phyloP scores from a whole-genome alignment of 768 basidiomycete genomes.

The Mycena sanguinolenta region DNA sequence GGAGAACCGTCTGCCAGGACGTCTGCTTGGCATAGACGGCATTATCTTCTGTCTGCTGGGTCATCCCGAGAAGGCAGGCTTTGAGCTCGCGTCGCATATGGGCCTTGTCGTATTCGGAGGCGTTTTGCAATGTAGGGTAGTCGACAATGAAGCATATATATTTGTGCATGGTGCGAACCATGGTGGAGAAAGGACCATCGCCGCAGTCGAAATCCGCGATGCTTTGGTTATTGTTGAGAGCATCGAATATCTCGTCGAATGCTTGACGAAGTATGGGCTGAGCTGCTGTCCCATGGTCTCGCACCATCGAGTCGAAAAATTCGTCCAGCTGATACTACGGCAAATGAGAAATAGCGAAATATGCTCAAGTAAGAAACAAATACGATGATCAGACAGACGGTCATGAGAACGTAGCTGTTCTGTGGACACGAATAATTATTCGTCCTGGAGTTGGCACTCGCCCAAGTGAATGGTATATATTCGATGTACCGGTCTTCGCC shows the following conservation, averaged over 20 bases:
- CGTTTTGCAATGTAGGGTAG: background rate
- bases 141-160: background rate
- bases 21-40: background rate
- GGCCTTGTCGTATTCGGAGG: background rate
- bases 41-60: conserved; percentile 2
- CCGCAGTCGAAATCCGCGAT: background rate
- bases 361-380: background rate
- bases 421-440: background rate
- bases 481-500: background rate
- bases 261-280: background rate
- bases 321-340: background rate
- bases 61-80: background rate
- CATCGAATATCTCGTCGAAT: background rate
- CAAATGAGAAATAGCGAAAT: background rate
- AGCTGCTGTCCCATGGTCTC: background rate
- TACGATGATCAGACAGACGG: background rate
- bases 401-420: background rate
- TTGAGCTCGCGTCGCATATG: background rate
- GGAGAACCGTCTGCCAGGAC: too few species aligned
- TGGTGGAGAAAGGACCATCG: background rate
- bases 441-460: background rate
- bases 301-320: conserved; percentile 1
- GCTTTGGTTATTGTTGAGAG: background rate
- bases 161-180: background rate
- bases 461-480: background rate